Base-by-base conservation (phyloP, 768 basidiomycete species). In the Ramaria rubella region DNA sequence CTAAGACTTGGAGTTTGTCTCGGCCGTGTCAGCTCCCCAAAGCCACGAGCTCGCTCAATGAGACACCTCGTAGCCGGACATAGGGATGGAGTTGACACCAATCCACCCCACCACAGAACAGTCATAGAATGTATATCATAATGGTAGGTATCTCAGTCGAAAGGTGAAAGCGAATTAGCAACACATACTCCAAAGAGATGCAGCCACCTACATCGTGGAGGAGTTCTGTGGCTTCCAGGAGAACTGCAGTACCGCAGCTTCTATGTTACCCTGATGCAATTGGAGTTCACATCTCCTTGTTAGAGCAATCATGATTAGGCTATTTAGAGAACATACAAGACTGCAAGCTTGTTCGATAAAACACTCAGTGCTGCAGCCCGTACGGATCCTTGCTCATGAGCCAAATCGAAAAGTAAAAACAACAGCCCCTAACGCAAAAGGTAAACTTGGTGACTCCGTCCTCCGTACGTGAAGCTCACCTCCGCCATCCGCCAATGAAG, bases 321-420 rank as follows among this genome's bases (percentile, higher is more conserved):
- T 80, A 58, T 83, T 84, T 11, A 92, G 67, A 5, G 85, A 75
- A 46, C 77, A 72, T 0, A 91, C 89, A 1, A 97, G 72, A 19
- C 84, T 81, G n/a, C 78, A 72, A 1, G 87, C 88, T 65, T 92
- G 86, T 38, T 85, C 76, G 0, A 86, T 77, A 65, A 93, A 95
- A 63, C 87, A 94, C 59, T 90, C 85, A 1, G n/a, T n/a, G n/a
- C n/a, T n/a, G 90, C 85, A 63, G 94, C 92, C 21, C 87, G 81
- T 3, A 85, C 80, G 5, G 93, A 91, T 0, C 95, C 95, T 17
- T 91, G 81, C 0, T 72, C 75, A 7, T 81, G 76, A 0, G 80
- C 74, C 7, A 95, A 73, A 2, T 81, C 74, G 57, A 94, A 79
- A 2, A 89, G 70, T 0, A 84, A 82, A 1, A 73, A 71, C 4